phyloP scores from a whole-genome alignment of 2,329 filamentous ascomycete species.

The Colletotrichum shisoi region DNA sequence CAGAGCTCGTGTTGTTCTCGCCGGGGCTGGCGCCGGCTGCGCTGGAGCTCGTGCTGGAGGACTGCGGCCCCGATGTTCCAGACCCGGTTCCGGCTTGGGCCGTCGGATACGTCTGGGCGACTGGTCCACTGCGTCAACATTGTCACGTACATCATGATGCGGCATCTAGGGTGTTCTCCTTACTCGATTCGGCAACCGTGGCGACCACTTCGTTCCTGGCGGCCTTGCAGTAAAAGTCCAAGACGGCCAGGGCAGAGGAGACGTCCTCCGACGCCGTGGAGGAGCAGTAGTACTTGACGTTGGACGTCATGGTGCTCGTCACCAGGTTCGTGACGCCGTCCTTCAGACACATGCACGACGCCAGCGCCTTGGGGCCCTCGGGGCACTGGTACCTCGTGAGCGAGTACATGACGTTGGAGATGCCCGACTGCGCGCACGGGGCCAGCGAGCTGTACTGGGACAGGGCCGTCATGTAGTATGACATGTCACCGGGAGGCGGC shows the following conservation, averaged over 20 bases:
- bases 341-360: slow-evolving; percentile 63
- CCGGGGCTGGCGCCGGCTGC: slow-evolving; percentile 24
- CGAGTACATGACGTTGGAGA: slow-evolving; percentile 53
- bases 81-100: slow-evolving; percentile 34
- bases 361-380: slow-evolving; percentile 57
- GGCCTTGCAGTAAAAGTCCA: slow-evolving; percentile 60
- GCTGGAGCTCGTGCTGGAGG: slow-evolving; percentile 10
- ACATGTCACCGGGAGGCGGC: slow-evolving; percentile 62
- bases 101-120: slow-evolving; percentile 43
- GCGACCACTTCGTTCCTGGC: slow-evolving; percentile 54
- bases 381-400: slow-evolving; percentile 55
- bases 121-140: slow-evolving; percentile 38
- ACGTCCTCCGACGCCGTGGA: slow-evolving; percentile 56
- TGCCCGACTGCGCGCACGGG: slow-evolving; percentile 54
- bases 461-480: slow-evolving; percentile 63
- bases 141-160: slow-evolving; percentile 33
- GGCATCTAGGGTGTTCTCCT: slow-evolving; percentile 35
- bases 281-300: slow-evolving; percentile 56
- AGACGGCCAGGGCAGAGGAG: slow-evolving; percentile 56
- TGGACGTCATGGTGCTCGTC: slow-evolving; percentile 54
- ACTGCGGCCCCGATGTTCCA: slow-evolving; percentile 11
- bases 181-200: slow-evolving; percentile 53
- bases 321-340: slow-evolving; percentile 55
- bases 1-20: slow-evolving; percentile 9
- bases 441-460: slow-evolving; percentile 56